phyloP scores from a whole-genome alignment of 345 rosid species.

The Camelina laxa region DNA sequence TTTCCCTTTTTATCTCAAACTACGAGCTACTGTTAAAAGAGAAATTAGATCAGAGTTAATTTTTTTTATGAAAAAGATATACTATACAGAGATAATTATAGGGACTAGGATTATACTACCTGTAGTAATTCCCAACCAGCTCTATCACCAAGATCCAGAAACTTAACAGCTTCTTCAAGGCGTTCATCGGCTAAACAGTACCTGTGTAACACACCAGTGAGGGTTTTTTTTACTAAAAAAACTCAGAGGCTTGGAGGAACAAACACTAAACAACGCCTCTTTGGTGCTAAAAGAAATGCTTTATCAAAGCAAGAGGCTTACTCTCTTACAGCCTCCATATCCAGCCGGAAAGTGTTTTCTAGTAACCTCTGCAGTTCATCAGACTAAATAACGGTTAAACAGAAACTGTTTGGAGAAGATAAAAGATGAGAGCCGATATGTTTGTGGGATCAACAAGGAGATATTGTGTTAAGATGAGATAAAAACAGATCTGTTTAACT shows the following conservation, averaged over 20 bases:
- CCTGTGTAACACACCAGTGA: conserved; percentile 50
- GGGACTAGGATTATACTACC: conserved; percentile 48
- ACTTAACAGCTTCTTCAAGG: conserved; percentile 78
- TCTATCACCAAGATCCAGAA: conserved; percentile 75
- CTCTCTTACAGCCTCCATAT: conserved; percentile 89
- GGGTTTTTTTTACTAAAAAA: not conserved
- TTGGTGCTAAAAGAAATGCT: not conserved
- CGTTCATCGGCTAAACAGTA: conserved; percentile 93
- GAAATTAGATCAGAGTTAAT: not conserved
- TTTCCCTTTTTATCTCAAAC: not conserved
- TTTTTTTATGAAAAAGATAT: not conserved
- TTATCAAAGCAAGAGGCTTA: conserved; percentile 51
- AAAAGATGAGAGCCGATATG: conserved; percentile 22
- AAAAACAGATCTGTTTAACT: conserved; percentile 7
- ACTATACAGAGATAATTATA: not conserved
- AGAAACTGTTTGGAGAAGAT: conserved; percentile 8
- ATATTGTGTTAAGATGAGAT: not conserved
- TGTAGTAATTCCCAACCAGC: conserved; percentile 97
- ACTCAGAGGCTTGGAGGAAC: conserved; percentile 18
- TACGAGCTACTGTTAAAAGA: not conserved
- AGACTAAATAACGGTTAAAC: conserved; percentile 14
- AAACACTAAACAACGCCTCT: not conserved
- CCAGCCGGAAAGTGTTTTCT: conserved; percentile 89
- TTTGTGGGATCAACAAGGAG: conserved; percentile 7
- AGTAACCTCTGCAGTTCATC: conserved; percentile 77